Conservation (phyloP, 805 yeast species). For the Lachancea quebecensis region DNA sequence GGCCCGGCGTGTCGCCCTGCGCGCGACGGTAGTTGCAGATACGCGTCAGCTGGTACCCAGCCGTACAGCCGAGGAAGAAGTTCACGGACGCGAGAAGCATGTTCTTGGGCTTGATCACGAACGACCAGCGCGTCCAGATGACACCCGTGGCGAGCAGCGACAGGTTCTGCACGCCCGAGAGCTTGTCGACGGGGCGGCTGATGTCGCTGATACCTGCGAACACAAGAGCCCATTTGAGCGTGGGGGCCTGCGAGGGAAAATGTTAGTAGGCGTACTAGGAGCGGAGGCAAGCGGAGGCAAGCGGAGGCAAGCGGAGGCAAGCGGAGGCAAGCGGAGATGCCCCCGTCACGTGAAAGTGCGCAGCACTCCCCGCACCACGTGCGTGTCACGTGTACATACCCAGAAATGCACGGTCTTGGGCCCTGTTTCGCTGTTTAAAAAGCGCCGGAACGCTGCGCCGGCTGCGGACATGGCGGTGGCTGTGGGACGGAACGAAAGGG, state of each 20-base stretch:
- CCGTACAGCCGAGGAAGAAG: slow-evolving; percentile 86
- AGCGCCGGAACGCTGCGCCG: slow-evolving; percentile 47
- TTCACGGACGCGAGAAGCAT: slow-evolving; percentile 84
- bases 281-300: too few relatives aligned
- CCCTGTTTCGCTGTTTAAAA: slow-evolving; percentile 82
- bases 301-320: too few relatives aligned
- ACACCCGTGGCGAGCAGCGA: slow-evolving; percentile 88
- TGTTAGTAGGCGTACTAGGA: slow-evolving; percentile 5
- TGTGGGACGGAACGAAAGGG: too few relatives aligned
- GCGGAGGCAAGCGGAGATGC: too few relatives aligned
- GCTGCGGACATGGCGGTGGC: slow-evolving; percentile 5
- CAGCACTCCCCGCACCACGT: background rate
- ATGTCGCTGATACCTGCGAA: slow-evolving; percentile 85
- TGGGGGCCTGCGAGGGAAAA: slow-evolving; percentile 43
- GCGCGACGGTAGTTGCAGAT: slow-evolving; percentile 57
- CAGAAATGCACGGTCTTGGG: slow-evolving; percentile 97
- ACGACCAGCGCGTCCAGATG: slow-evolving; percentile 98
- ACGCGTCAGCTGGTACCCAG: slow-evolving; percentile 75
- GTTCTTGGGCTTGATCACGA: slow-evolving; percentile 86
- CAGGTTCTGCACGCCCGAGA: slow-evolving; percentile 61
- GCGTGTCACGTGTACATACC: slow-evolving; percentile 41
- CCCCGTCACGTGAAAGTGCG: background rate
- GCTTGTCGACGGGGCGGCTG: slow-evolving; percentile 83
- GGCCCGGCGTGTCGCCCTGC: slow-evolving; percentile 55
- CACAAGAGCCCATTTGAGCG: slow-evolving; percentile 78